Conservation (phyloP, 495 filamentous ascomycete genomes). For the Talaromyces trachyspermus region DNA sequence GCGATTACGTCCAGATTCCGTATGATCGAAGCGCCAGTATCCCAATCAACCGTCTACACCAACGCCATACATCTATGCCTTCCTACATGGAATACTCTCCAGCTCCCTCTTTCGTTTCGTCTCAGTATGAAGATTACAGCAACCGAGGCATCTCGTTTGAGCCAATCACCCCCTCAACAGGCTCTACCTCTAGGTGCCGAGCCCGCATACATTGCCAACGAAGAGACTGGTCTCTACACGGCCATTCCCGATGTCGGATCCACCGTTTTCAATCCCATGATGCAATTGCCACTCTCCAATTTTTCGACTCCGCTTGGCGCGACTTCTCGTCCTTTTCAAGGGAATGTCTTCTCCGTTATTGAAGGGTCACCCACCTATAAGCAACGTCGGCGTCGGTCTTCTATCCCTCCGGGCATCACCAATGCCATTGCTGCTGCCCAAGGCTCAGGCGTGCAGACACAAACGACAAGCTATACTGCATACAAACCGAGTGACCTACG, state of each 20-base stretch:
- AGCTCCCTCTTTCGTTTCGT: slow-evolving; percentile 94
- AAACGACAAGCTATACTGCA: slow-evolving; percentile 44
- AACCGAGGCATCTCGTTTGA: slow-evolving; percentile 93
- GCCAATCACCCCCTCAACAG: slow-evolving; percentile 92
- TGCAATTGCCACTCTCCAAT: slow-evolving; percentile 85
- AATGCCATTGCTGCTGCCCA: slow-evolving; percentile 54
- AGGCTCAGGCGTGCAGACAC: slow-evolving; percentile 22
- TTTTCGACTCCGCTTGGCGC: slow-evolving; percentile 66
- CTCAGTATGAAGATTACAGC: slow-evolving; percentile 95
- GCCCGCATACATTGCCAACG: slow-evolving; percentile 94
- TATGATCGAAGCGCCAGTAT: slow-evolving; percentile 83
- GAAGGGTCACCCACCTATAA: slow-evolving; percentile 99
- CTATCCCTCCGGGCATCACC: slow-evolving; percentile 68
- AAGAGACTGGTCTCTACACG: slow-evolving; percentile 92
- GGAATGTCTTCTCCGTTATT: slow-evolving; percentile 88
- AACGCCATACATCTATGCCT: slow-evolving; percentile 94
- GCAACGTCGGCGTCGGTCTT: slow-evolving; percentile 87
- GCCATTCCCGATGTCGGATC: slow-evolving; percentile 77
- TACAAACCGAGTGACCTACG: slow-evolving; percentile 80
- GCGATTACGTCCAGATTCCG: slow-evolving; percentile 66
- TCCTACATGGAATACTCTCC: slow-evolving; percentile 97
- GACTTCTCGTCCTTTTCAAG: slow-evolving; percentile 61
- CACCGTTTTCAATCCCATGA: slow-evolving; percentile 65
- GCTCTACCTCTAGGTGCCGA: slow-evolving; percentile 68
- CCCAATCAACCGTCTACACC: slow-evolving; percentile 70